These are phyloP conservation scores for Suillus lakei DNA, from an alignment of 768 basidiomycete species.

Conservation along the genomic window DNA sequence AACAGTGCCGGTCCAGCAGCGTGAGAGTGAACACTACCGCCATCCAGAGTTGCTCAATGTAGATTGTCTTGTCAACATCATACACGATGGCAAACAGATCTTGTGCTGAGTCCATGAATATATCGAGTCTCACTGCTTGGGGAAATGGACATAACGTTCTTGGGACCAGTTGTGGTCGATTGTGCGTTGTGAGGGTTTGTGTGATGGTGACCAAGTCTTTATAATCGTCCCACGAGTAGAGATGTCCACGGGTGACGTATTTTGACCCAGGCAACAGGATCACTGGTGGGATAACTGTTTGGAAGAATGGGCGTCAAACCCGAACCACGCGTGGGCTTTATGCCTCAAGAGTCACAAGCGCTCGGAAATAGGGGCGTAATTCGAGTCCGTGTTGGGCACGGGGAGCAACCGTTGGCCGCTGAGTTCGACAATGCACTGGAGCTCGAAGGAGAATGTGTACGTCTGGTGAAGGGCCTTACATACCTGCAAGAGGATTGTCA, in stretches of 20 bases:
- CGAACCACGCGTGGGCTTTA: background rate
- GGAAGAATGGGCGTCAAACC: background rate
- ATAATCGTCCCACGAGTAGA: background rate
- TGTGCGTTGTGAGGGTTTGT: background rate
- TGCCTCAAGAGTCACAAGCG: background rate
- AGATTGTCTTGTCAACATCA: background rate
- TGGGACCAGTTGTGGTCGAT: background rate
- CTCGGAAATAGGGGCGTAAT: background rate
- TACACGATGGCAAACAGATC: background rate
- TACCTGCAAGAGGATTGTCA: background rate
- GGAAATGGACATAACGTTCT: background rate
- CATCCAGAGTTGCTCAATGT: background rate
- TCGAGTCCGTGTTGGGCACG: background rate
- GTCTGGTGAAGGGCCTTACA: background rate
- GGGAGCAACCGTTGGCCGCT: background rate
- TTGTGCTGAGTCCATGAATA: background rate
- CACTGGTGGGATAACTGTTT: background rate
- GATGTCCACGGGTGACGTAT: background rate
- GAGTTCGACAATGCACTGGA: background rate
- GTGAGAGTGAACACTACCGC: background rate
- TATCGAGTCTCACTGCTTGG: background rate
- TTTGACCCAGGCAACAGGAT: no score
- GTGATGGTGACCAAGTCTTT: background rate
- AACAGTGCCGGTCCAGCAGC: background rate
- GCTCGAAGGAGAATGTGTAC: background rate